Evolutionary conservation across 352 stramenopile species (phyloP), one percentile per base, ranked within the genome.

Genomic region (Pythium coloratum): DNA sequence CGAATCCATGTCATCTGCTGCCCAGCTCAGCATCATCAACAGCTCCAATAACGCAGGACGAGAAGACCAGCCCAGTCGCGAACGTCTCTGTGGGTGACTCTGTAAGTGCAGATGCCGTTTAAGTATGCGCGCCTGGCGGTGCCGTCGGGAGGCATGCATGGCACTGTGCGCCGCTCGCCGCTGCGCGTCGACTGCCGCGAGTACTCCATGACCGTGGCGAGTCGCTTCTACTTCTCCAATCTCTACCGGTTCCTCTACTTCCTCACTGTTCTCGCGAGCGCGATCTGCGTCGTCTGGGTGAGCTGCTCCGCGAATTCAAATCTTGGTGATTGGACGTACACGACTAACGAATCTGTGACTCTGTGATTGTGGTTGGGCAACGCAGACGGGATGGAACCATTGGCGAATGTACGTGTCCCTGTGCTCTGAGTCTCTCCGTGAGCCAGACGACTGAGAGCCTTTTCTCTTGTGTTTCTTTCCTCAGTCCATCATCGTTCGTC

Each of bases 191-290:
- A 81, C 47, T 94, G 82, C 55, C 76, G 70, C 46, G 86, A 94
- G 71, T 88, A 92, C 65, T 54, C 79, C 24, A 80, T 91, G 76
- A 89, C 86, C 14, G 74, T 94, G 36, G 81, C 82, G 24, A 92
- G 84, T 54, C 84, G 80, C n/a, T 73, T 94, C 24, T 94, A 94
- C 75, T 94, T 94, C 69, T 94, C 86, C 34, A 78, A 76, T 59
- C 77, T 89, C 66, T 92, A 92, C 62, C 76, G 84, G 2, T 56
- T 88, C 33, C 73, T 93, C 49, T 94, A 92, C 75, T 88, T 92
- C 70, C 80, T 92, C 76, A 94, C 88, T 60, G 80, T 94, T 55
- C 62, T 78, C 20, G 82, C 84, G 16, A 94, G 86, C 59, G 63
- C 88, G 18, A 64, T 89, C 36, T 94, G 86, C 62, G 75, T 92